Evolutionary conservation across 2,329 filamentous ascomycete genomes (phyloP).

Genomic region (Parascedosporium putredinis): DNA sequence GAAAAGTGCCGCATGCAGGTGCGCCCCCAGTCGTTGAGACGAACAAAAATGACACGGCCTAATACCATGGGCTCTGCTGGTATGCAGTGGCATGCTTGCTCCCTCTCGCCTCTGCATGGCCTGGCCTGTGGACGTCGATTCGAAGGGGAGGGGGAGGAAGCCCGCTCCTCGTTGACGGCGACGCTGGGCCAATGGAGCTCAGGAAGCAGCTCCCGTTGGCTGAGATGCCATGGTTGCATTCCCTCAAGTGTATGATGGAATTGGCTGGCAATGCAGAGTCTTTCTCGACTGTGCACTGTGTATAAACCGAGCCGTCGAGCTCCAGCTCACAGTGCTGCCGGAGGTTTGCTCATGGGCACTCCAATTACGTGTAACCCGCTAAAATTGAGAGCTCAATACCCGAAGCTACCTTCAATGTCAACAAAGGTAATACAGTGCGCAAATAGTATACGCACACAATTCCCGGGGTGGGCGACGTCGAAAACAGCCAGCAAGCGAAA

Average conservation of each 20-base stretch:
- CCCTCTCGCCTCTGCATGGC: not conserved
- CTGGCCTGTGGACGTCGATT: not conserved
- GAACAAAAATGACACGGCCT: not conserved
- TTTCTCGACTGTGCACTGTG: not conserved
- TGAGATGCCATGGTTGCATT: constrained; percentile 4
- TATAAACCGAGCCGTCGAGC: not conserved
- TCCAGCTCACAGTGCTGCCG: too few relatives aligned
- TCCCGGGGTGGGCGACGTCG: too few relatives aligned
- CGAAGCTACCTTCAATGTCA: not conserved
- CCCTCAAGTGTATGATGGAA: not conserved
- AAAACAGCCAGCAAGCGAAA: too few relatives aligned
- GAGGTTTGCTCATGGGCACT: not conserved
- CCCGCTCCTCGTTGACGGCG: not conserved
- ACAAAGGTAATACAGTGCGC: not conserved
- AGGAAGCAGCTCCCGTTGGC: not conserved
- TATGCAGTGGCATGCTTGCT: not conserved
- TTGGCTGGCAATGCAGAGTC: not conserved
- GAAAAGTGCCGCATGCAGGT: not conserved
- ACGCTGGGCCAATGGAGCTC: not conserved
- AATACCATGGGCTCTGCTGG: not conserved
- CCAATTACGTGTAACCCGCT: not conserved
- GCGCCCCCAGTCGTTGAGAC: not conserved
- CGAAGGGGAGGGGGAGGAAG: not conserved
- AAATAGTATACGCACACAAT: not conserved
- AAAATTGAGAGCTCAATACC: not conserved